Base-by-base conservation (phyloP, 306 rosid genomes). In the Acacia confusa region DNA sequence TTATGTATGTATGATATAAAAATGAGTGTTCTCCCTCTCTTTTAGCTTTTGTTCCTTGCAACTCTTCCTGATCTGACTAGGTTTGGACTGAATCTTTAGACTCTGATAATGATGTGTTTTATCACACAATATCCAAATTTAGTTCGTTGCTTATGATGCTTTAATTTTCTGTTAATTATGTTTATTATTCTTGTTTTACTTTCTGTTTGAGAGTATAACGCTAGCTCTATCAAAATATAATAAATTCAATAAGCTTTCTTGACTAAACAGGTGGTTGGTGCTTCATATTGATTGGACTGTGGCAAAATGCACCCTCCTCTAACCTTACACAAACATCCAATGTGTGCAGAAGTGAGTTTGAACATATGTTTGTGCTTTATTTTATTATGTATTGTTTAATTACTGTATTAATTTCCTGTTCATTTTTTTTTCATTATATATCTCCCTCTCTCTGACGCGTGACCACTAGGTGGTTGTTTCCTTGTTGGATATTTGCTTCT, bases 251-350 rank as follows among this genome's bases (percentile, higher is more conserved):
- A 70, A 70, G 17, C 38, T 24, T 70, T 24, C 36, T 24, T 44
- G 53, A 40, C 20, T 41, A 57, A 57, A 75, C 68, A 58, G 38
- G 52, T n/a, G 58, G 79, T 65, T 57, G 85, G 73, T 55, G 55
- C 82, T 85, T 60, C 43, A 53, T 79, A 32, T 83, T 85, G 84
- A 82, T 32, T 86, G 76, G 22, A 9, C 70, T 69, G 70, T 79
- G 47, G 17, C 84, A 84, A 80, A 80, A 89, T 95, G 97, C 99
- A 95, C 82, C 99, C 99, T 86, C 99, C 97, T 70, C 80, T 95
- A 66, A 53, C 99, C 53, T 78, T 93, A 74, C 99, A 95, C 90
- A 93, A 91, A 86, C 99, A 95, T 81, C 99, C 99, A 0, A 91
- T 90, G 97, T 93, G 99, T 7, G 91, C 93, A 0, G 91, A 93